Base-by-base conservation (phyloP, 148 eudicot genomes). In the Rhododendron griersonianum region DNA sequence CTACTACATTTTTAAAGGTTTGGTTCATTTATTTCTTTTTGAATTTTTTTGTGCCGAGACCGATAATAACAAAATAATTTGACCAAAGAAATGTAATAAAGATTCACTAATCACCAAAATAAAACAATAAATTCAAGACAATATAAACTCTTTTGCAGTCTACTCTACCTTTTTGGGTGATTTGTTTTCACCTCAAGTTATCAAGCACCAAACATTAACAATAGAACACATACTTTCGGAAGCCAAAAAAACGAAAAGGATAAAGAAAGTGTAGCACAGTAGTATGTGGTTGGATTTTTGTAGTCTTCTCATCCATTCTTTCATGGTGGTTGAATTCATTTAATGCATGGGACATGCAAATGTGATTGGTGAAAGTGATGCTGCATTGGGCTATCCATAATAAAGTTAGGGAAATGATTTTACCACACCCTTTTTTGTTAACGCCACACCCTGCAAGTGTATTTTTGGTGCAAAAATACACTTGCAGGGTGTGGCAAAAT, bases 271-370 rank as follows among this genome's bases (percentile, higher is more conserved):
- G 8, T 23, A 9, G 23, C 13, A 45, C 13, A 13, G 57, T 25
- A 41, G 45, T 47, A 47, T 47, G 50, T 47, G 50, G 50, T 47
- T 47, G 50, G 50, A 47, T 9, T 47, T 47, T 47, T 47, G 50
- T 9, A 41, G 30, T 77, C 51, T 77, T 44, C 59, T n/a, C 37
- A 47, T 48, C 59, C 82, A 79, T 25, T 79, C 82, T 79, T 45
- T 79, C 50, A 78, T 47, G 82, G 82, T 79, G 59, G 82, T 79
- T 79, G 82, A 79, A 48, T 79, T 79, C 37, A 61, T 79, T 79
- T 3, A 79, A 79, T 79, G 59, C 59, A 79, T 79, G 82, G 82
- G 53, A 30, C 51, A 53, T 30, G 82, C 51, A 51, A 48, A 2
- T 19, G 28, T 11, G 23, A 48, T n/a, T 47, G 82, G 37, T 5